Evolutionary conservation across 176 grass and related monocot species (phyloP).

Genomic region (Poa pratensis): DNA sequence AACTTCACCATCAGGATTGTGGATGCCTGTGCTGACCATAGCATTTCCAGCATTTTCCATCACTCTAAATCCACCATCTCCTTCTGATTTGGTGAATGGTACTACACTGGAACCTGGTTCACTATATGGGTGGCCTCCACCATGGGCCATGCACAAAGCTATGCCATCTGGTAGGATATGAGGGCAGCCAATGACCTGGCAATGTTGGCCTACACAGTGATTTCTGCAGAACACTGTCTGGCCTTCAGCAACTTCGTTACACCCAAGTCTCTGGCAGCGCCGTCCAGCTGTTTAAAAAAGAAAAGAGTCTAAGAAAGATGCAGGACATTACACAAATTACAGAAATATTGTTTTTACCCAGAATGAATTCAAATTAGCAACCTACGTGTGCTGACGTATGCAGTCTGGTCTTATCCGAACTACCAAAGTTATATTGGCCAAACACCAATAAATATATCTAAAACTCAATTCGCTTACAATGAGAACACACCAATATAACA

Average conservation of each 20-base stretch:
- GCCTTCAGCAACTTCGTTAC: slow-evolving; percentile 33
- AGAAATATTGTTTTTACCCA: not conserved
- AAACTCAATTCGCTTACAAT: not conserved
- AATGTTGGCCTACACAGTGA: slow-evolving; percentile 29
- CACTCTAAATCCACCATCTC: slow-evolving; percentile 26
- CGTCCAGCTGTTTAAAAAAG: slow-evolving; percentile 29
- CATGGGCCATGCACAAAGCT: slow-evolving; percentile 32
- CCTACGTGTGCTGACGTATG: not conserved
- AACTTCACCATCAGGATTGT: slow-evolving; percentile 32
- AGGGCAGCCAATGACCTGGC: slow-evolving; percentile 42
- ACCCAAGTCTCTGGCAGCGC: slow-evolving; percentile 37
- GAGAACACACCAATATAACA: slow-evolving; percentile 12
- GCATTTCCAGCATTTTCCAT: slow-evolving; percentile 31
- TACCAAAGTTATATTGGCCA: not conserved
- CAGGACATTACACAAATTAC: not conserved
- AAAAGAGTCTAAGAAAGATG: slow-evolving; percentile 23
- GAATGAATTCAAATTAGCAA: slow-evolving; percentile 5
- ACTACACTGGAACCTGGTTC: slow-evolving; percentile 36
- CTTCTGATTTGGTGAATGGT: slow-evolving; percentile 37
- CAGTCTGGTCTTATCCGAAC: not conserved
- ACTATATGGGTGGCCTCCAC: not conserved
- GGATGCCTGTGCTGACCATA: not conserved
- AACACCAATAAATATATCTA: slow-evolving; percentile 22
- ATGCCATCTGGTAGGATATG: slow-evolving; percentile 14
- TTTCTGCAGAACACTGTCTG: slow-evolving; percentile 22